Percentiles rank a stretch among this genome's conserved stretches.
These are phyloP conservation scores for Bacterosira constricta DNA, from an alignment of 108 stramenopile species.

Conservation along the genomic window DNA sequence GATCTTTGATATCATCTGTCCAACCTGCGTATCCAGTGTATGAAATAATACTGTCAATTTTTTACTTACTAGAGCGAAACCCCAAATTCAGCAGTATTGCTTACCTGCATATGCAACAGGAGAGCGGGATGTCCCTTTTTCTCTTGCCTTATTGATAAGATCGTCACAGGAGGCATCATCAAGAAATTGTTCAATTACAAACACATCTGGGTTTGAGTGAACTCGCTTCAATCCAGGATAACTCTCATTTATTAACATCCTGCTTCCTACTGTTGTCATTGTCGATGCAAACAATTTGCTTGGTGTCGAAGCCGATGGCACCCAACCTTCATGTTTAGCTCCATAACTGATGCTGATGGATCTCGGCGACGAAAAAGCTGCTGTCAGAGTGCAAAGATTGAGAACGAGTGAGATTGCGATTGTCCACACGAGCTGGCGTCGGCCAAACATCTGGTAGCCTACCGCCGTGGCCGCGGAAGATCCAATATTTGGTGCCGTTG, in stretches of 20 bases:
- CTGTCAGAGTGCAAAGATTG: background rate
- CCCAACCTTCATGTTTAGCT: background rate
- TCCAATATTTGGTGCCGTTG: background rate
- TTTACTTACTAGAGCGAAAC: no score
- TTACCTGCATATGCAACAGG: slow-evolving; percentile 83
- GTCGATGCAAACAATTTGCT: background rate
- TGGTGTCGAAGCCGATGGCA: background rate
- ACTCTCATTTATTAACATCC: slow-evolving; percentile 59
- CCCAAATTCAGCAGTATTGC: no score
- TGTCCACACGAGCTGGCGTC: background rate
- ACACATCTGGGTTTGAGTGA: slow-evolving; percentile 75
- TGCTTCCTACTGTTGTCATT: slow-evolving; percentile 24
- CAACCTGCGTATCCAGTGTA: slow-evolving; percentile 67
- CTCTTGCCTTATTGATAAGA: slow-evolving; percentile 51
- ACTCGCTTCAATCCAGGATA: slow-evolving; percentile 60
- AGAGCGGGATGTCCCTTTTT: slow-evolving; percentile 57
- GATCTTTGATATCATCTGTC: slow-evolving; percentile 74
- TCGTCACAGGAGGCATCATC: slow-evolving; percentile 54
- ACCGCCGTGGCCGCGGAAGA: background rate
- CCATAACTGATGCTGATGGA: background rate
- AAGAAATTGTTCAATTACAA: slow-evolving; percentile 67
- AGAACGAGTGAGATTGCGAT: background rate
- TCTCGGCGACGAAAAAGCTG: background rate
- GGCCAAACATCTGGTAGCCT: background rate
- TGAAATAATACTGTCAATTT: no score